phyloP scores from a whole-genome alignment of 495 filamentous ascomycete genomes.

The Rhypophila decipiens region DNA sequence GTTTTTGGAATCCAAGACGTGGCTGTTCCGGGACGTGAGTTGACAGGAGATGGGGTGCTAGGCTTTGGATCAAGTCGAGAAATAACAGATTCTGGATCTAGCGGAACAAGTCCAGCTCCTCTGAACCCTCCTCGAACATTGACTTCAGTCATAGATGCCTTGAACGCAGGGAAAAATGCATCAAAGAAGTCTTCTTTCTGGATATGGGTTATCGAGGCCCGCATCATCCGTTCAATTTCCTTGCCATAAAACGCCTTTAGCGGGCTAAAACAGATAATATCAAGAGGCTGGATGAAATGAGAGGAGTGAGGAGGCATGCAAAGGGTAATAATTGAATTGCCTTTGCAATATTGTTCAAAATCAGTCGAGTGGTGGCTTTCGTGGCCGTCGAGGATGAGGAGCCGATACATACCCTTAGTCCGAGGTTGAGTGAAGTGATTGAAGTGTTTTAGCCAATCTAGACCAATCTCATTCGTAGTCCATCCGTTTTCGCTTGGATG shows the following conservation, averaged over 20 bases:
- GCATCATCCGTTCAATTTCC: neutral
- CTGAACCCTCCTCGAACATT: neutral
- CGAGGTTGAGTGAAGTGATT: conserved; percentile 12
- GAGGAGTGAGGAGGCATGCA: too few relatives aligned
- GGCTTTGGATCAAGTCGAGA: conserved; percentile 1
- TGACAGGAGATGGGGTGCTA: neutral
- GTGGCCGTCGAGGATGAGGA: conserved; percentile 29
- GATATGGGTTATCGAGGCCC: neutral
- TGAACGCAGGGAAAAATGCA: neutral
- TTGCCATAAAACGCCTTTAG: neutral
- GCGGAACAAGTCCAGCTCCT: neutral
- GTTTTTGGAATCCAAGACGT: neutral
- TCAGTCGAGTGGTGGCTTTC: conserved; percentile 21
- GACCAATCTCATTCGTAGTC: conserved; percentile 24
- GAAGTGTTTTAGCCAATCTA: conserved; percentile 12
- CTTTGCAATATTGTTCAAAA: conserved; percentile 19
- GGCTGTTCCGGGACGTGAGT: neutral
- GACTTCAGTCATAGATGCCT: neutral
- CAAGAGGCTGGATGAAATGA: conserved; percentile 3
- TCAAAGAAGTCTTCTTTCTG: neutral
- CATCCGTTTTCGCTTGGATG: conserved; percentile 23
- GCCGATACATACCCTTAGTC: conserved; percentile 17
- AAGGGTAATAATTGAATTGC: conserved; percentile 26
- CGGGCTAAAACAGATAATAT: neutral
- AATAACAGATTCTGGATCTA: neutral